phyloP scores from a whole-genome alignment of 129 eudicot species.

The Centaurea solstitialis region DNA sequence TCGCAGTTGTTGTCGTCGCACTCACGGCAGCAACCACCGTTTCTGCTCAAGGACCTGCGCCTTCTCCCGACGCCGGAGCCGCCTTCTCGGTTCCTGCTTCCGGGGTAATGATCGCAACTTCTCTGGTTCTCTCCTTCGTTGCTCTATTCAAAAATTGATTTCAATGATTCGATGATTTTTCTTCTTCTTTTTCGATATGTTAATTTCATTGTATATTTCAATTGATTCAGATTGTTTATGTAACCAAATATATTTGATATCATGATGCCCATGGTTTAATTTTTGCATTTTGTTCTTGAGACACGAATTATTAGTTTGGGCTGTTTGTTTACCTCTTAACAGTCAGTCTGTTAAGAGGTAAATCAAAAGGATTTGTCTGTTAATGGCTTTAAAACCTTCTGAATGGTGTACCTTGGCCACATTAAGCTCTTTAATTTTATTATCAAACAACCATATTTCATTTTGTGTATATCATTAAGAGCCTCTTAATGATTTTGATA shows the following conservation, averaged over 20 bases:
- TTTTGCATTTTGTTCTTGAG: too few species aligned
- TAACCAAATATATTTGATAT: neutral
- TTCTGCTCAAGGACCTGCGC: slow-evolving; percentile 58
- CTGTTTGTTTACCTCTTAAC: too few species aligned
- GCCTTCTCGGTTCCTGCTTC: slow-evolving; percentile 52
- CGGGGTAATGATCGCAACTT: slow-evolving; percentile 33
- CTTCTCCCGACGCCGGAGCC: slow-evolving; percentile 65
- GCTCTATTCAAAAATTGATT: slow-evolving; percentile 36
- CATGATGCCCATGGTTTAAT: neutral
- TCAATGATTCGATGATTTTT: neutral
- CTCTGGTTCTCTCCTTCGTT: slow-evolving; percentile 42
- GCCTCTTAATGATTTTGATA: too few species aligned
- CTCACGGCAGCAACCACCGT: slow-evolving; percentile 21
- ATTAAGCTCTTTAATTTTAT: too few species aligned
- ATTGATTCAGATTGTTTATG: neutral
- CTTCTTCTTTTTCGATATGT: neutral
- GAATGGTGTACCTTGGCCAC: too few species aligned
- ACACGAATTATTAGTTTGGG: too few species aligned
- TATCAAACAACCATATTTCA: too few species aligned
- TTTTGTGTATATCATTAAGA: too few species aligned
- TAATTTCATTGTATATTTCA: neutral
- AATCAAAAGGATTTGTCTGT: too few species aligned
- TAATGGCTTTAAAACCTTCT: too few species aligned
- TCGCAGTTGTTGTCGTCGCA: slow-evolving; percentile 19
- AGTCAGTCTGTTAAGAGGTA: too few species aligned